Evolutionary conservation across 768 basidiomycete species (phyloP), one percentile per base, ranked within the genome.

Genomic region (Hydnum rufescens): DNA sequence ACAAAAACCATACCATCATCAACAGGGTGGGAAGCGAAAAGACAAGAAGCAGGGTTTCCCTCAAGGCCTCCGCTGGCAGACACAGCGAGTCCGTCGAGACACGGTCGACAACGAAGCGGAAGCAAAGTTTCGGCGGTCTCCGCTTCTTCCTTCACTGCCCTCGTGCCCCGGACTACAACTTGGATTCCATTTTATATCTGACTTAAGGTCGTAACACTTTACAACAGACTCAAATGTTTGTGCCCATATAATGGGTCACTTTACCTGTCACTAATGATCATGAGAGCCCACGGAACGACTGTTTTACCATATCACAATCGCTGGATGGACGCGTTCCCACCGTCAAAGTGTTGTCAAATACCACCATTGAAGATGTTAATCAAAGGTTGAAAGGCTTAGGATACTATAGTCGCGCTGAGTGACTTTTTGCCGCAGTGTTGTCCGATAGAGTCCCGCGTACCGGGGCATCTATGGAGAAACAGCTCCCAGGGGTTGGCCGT

Each of bases 251-350:
- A 16, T 50, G 29, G 5, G 16, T 31, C 8, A 32, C 23, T 50
- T 5, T 6, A 50, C 29, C 13, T 32, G 25, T 28, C 28, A 18
- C 8, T 50, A 6, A 28, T 16, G 26, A 47, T 25, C 26, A n/a
- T 13, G 25, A 8, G 44, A 13, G 13, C 8, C 44, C 26, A 16
- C 25, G 32, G 49, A 31, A 72, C 66, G 3, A 89, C 88, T 1
- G 89, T 93, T n/a, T 87, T 92, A 58, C 84, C 84, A 1, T 97
- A 95, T 65, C 96, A 86, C 64, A 78, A 75, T 51, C 73, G 74
- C 23, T 97, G 89, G 89, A 85, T 92, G 73, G 68, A 70, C 58
- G 80, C 71, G 61, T 92, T 86, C 86, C 88, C 5, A 87, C 83
- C 19, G 76, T 90, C 55, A 66, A 67, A 54, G 76, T 81, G 57